Base-by-base conservation (phyloP, 768 basidiomycete genomes). In the Termitomyces bulborhizus region DNA sequence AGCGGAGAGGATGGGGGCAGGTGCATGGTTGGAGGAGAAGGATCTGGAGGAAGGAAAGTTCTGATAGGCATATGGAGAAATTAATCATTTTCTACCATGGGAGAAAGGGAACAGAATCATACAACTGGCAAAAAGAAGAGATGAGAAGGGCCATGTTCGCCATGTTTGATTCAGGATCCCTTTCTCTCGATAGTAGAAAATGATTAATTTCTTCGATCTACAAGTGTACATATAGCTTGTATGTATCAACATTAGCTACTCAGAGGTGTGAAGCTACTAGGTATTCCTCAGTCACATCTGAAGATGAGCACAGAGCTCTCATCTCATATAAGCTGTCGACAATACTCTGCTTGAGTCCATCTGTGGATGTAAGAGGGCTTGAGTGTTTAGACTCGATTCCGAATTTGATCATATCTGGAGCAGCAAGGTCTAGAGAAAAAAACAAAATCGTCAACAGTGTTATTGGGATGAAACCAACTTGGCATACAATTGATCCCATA, bases 401-500 rank as follows among this genome's bases (percentile, higher is more conserved):
- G 71, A 97, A 94, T 69, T 93, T 95, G 65, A 98, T 76, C 55
- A 84, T 75, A 42, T 85, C 71, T 13, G 86, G 82, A 13, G 86
- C 91, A 54, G 89, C 81, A 55, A 96, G 80, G 69, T 97, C 95
- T 96, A 61, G 24, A 49, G 53, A 31, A 50, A 27, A 34, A 13
- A 13, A 24, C 39, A 34, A 32, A 12, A 31, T 46, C 18, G 12
- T 21, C 2, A 40, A 46, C 9, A 12, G 46, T 15, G 29, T 36
- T 36, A 6, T 3, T 3, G 9, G 3, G 6, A 43, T 7, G 15
- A 24, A 4, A 46, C 18, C 57, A 21, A 18, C 46, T 27, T 40
- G 21, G 76, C 88, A 63, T 66, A 93, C 93, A 98, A 66, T 92
- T 96, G 62, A 97, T 88, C 1, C 95, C 94, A 73, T 95, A 96